Evolutionary conservation across 1,284 basidiomycete species (phyloP).

Genomic region (Fistulinella staudtii): DNA sequence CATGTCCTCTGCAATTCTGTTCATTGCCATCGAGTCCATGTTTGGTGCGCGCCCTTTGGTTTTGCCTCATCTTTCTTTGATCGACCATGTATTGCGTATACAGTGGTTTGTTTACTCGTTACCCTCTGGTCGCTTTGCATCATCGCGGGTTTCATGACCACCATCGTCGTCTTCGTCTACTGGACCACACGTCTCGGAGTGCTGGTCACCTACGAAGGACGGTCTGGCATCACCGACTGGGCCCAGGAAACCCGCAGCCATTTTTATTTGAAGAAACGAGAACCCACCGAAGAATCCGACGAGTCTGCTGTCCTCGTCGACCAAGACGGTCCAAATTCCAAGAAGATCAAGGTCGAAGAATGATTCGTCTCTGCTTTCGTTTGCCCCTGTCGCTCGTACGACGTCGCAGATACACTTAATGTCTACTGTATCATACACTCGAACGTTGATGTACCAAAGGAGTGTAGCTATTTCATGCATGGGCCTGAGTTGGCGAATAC

Average conservation of each 20-base stretch:
- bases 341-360: conserved; percentile 28
- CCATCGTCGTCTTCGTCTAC: conserved; percentile 29
- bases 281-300: conserved; percentile 22
- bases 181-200: conserved; percentile 32
- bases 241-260: conserved; percentile 31
- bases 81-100: conserved; percentile 2
- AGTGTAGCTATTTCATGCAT: conserved; percentile 2
- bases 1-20: conserved; percentile 13
- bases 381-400: neutral
- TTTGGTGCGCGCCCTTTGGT: conserved; percentile 19
- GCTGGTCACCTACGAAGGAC: conserved; percentile 33
- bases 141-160: conserved; percentile 26
- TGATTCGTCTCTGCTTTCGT: conserved; percentile 5
- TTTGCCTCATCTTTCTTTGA: neutral
- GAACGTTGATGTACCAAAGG: conserved; percentile 10
- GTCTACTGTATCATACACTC: conserved; percentile 19
- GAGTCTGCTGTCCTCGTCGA: conserved; percentile 24
- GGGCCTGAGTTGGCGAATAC: too few relatives aligned
- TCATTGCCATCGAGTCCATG: conserved; percentile 20
- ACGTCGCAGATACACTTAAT: too few relatives aligned
- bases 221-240: conserved; percentile 37
- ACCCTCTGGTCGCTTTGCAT: conserved; percentile 27
- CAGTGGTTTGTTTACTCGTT: conserved; percentile 22
- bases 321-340: conserved; percentile 13
- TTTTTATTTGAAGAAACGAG: conserved; percentile 15